Evolutionary conservation across 306 rosid species (phyloP).

Genomic region (Senna siamea): DNA sequence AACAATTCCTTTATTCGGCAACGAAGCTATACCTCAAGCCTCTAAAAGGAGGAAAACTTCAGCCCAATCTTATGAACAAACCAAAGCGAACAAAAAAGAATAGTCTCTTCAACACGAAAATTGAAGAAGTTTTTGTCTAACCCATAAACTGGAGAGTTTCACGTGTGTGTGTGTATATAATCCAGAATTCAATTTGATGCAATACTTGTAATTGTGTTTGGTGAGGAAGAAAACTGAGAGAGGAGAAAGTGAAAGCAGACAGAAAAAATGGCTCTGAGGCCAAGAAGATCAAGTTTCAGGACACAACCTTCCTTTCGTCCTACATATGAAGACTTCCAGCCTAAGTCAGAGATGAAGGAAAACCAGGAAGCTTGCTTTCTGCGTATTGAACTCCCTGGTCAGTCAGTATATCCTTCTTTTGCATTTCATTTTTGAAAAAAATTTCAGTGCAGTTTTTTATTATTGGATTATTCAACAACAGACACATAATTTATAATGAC

Average conservation of each 20-base stretch:
- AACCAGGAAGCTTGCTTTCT: slow-evolving; percentile 39
- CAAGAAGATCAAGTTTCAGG: slow-evolving; percentile 26
- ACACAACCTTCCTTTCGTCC: slow-evolving; percentile 24
- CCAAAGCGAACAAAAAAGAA: slow-evolving; percentile 51
- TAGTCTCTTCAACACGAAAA: slow-evolving; percentile 46
- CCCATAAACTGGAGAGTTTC: background rate
- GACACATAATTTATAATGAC: too few relatives aligned
- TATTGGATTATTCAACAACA: too few relatives aligned
- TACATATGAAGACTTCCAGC: slow-evolving; percentile 48
- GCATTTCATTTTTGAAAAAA: too few relatives aligned
- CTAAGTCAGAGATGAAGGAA: slow-evolving; percentile 48
- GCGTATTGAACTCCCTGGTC: slow-evolving; percentile 56
- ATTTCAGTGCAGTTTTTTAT: too few relatives aligned
- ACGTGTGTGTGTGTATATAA: background rate
- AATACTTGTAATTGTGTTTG: too few relatives aligned
- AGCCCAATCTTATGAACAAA: slow-evolving; percentile 35
- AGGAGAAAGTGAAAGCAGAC: background rate
- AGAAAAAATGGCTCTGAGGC: slow-evolving; percentile 47
- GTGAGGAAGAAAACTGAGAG: background rate
- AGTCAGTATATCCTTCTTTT: background rate
- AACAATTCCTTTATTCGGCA: slow-evolving; percentile 39
- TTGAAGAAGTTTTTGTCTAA: background rate
- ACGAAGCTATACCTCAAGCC: slow-evolving; percentile 44
- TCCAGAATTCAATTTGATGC: background rate
- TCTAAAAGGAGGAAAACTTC: slow-evolving; percentile 4